Base-by-base conservation (phyloP, 176 grass and related monocot genomes). In the Aegilops speltoides region DNA sequence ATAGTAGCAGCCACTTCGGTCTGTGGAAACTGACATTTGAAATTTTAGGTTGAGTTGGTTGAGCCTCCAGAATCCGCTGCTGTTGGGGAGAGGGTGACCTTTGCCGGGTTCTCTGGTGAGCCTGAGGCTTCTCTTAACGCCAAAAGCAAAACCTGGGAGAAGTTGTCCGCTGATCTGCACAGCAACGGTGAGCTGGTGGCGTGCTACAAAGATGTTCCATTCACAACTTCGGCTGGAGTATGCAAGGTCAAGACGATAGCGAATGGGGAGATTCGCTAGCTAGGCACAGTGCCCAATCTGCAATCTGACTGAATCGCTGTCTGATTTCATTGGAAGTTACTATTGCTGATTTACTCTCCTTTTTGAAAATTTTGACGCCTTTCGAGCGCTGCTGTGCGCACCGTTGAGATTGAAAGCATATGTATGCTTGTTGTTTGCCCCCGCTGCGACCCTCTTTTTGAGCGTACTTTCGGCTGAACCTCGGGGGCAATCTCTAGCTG, bases 71-170 rank as follows among this genome's bases (percentile, higher is more conserved):
- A 81, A 73, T 90, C 91, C 5, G 89, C 89, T 57, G 77, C 70
- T 28, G 88, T 93, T 20, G 95, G 93, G 15, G 93, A 95, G 81
- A 82, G 88, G 79, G 90, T 96, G 28, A 90, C 82, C 25, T 96
- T 99, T 80, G 65, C 90, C 29, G 92, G 90, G 79, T 91, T 88
- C 75, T 73, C 94, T 1, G 97, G 92, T 0, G 94, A 94, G 79
- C 90, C 97, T 0, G 93, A 96, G 86, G 64, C 82, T 57, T 82
- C 95, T 73, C 85, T 96, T 22, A 98, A 90, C 37, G 91, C 90
- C 22, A 98, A 98, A 72, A 92, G 91, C 76, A 93, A 98, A 83
- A 81, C 88, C 15, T 98, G 97, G 92, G 97, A 98, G 82, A 98
- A 91, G 82, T 7, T 98, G 11, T 89, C 95, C 9, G 90, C 85